Evolutionary conservation across 2,329 filamentous ascomycete genomes (phyloP).

Genomic region (Aspergillus caelatus): DNA sequence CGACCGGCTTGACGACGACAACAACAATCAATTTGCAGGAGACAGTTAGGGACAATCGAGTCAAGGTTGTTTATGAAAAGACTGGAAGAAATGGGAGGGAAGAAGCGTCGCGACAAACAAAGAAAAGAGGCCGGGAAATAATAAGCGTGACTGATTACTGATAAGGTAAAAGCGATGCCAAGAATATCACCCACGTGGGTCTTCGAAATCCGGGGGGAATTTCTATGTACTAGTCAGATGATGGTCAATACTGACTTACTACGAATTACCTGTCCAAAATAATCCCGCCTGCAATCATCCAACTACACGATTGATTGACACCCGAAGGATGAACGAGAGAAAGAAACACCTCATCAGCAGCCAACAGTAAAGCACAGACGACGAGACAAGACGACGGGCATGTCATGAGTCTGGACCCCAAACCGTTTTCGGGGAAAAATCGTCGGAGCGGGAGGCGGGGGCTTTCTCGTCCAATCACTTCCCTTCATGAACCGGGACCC

Average conservation of each 20-base stretch:
- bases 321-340: too few species aligned
- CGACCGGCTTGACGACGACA: not conserved
- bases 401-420: not conserved
- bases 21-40: not conserved
- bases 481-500: too few species aligned
- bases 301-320: too few species aligned
- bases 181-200: not conserved
- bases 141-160: not conserved
- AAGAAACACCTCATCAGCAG: too few species aligned
- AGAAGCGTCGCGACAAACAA: not conserved
- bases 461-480: not conserved
- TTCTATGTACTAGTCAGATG: not conserved
- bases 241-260: not conserved
- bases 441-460: not conserved
- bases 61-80: not conserved
- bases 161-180: not conserved
- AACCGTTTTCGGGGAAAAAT: not conserved
- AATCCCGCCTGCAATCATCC: too few species aligned
- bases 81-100: not conserved
- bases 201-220: not conserved
- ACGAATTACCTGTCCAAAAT: too few species aligned
- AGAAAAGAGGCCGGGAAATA: not conserved
- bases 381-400: not conserved
- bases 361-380: too few species aligned
- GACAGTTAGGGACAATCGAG: not conserved